phyloP scores from a whole-genome alignment of 345 rosid genomes.

The Hypericum perforatum region DNA sequence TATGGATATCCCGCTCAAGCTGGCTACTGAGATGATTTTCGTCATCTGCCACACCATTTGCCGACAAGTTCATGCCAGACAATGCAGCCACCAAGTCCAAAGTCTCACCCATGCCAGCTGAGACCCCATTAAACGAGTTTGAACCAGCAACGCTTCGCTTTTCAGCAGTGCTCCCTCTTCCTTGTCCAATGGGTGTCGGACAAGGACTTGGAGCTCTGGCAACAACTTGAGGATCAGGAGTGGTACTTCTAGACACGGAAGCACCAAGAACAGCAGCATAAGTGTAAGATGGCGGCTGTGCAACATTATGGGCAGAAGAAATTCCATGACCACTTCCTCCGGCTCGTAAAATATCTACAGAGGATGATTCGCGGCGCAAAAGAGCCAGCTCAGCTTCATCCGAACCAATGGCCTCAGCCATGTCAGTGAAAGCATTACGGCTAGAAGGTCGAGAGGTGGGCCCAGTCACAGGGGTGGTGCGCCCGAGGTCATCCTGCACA shows the following conservation, averaged over 20 bases:
- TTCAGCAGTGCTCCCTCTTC: conserved; percentile 43
- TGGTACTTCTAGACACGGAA: conserved; percentile 68
- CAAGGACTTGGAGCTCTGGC: conserved; percentile 88
- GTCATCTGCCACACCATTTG: conserved; percentile 34
- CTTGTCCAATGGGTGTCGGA: conserved; percentile 73
- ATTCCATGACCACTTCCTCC: conserved; percentile 37
- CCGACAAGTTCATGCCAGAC: conserved; percentile 57
- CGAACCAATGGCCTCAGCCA: conserved; percentile 25
- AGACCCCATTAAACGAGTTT: conserved; percentile 41
- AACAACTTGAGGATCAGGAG: conserved; percentile 77
- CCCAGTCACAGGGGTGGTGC: conserved; percentile 22
- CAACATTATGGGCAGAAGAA: conserved; percentile 36
- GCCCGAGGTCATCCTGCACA: conserved; percentile 59
- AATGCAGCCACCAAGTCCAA: conserved; percentile 49
- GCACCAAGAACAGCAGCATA: conserved; percentile 79
- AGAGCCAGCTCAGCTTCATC: conserved; percentile 44
- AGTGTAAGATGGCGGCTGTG: conserved; percentile 45
- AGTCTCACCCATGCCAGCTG: conserved; percentile 46
- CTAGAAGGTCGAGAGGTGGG: conserved; percentile 73
- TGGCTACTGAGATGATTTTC: conserved; percentile 26
- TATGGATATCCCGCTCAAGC: conserved; percentile 34
- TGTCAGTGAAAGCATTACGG: conserved; percentile 63
- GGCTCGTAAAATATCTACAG: conserved; percentile 29
- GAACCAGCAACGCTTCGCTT: conserved; percentile 45
- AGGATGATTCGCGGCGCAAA: conserved; percentile 27